Evolutionary conservation across 2,329 filamentous ascomycete genomes (phyloP).

Genomic region (Chrysoporthe puriensis): DNA sequence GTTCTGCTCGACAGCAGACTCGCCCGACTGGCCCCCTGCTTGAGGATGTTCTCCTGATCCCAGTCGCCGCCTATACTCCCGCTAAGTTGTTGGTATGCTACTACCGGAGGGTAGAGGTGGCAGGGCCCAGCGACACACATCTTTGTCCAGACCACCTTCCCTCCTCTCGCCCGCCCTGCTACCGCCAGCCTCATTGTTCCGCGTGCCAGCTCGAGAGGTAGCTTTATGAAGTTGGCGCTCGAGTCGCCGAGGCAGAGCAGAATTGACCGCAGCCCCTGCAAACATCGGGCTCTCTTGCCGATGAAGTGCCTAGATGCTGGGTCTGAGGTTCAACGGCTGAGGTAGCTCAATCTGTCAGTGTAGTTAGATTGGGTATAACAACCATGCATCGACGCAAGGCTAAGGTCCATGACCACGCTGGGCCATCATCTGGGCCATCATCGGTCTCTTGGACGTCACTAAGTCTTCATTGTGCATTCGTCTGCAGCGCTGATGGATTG

Average conservation of each 20-base stretch:
- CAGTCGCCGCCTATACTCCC: conserved; percentile 68
- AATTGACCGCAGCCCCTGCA: background rate
- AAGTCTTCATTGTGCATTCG: background rate
- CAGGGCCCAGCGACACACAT: conserved; percentile 43
- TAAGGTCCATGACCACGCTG: background rate
- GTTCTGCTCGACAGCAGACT: conserved; percentile 75
- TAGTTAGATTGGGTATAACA: background rate
- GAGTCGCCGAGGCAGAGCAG: background rate
- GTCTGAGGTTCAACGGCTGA: too few relatives aligned
- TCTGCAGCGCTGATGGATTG: background rate
- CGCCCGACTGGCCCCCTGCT: conserved; percentile 73
- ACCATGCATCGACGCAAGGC: background rate
- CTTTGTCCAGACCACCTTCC: conserved; percentile 82
- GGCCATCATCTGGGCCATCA: background rate
- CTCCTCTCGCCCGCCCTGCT: conserved; percentile 78
- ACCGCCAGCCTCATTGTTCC: conserved; percentile 74
- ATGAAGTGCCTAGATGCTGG: too few relatives aligned
- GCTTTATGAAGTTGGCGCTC: too few relatives aligned
- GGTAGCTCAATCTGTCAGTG: background rate
- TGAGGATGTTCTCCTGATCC: conserved; percentile 75
- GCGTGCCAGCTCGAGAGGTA: conserved; percentile 46
- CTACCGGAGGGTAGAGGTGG: too few relatives aligned
- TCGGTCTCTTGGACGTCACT: background rate
- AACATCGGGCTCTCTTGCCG: background rate
- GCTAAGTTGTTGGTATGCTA: conserved; percentile 13